Evolutionary conservation across 371 early-diverging fungal species (phyloP), one percentile per base, ranked within the genome.

Genomic region (Capillidium rhysosporum): DNA sequence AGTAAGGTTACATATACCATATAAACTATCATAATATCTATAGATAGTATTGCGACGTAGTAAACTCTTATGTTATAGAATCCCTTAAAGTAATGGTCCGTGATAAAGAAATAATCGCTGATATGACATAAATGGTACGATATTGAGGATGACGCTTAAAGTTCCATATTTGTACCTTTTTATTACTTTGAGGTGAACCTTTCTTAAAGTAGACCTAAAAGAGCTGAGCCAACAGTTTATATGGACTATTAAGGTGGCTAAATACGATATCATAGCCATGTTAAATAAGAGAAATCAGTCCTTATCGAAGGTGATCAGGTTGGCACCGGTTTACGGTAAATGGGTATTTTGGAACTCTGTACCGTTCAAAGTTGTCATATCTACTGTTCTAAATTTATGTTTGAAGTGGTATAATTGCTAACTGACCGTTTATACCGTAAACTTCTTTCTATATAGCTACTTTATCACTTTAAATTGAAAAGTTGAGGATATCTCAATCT

Each of bases 221-320:
- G 25, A 18, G 52, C 23, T 40, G 18, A 52, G 8, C n/a, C 10
- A 39, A 23, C 38, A 39, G 52, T 39, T 52, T 9, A 39, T 39
- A 40, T 52, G 52, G 9, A 52, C 52, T 1, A 52, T 52, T 4
- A 52, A 52, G 23, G 52, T 52, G 1, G 52, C 52, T 20, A 40
- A 52, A 23, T 39, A 52, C 3, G 40, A 16, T 9, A 52, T 24
- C 52, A 52, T 52, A 23, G 52, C 52, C 52, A 52, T 52, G 40
- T 52, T 52, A 40, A 39, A 20, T 23, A 52, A 20, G 1, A 26
- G 18, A 38, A 24, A 52, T 40, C 49, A 49, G 5, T 30, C 49
- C 18, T 10, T 4, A 4, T 49, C 49, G 20, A 49, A 47, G 8
- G 48, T 25, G 4, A 47, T 23, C 25, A 47, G 12, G 12, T 34